These are phyloP conservation scores for Turnera subulata DNA, from an alignment of 345 rosid species.

Conservation along the genomic window DNA sequence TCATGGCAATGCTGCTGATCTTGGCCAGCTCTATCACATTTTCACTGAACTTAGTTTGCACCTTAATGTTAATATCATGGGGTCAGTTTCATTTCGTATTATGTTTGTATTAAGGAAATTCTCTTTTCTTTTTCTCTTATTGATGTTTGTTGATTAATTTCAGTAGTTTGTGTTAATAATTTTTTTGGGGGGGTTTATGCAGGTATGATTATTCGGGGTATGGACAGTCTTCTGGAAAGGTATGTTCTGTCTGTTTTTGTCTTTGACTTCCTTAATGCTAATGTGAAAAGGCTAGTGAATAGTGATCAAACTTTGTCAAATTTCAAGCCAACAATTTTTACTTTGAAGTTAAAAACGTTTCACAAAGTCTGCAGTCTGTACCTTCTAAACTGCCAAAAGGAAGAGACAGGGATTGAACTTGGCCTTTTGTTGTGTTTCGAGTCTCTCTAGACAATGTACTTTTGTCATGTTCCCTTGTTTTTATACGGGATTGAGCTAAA, in stretches of 20 bases:
- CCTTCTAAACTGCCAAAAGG: too few species aligned
- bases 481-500: neutral
- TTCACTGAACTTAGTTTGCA: slow-evolving; percentile 68
- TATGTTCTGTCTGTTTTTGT: slow-evolving; percentile 19
- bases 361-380: too few species aligned
- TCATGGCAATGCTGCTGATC: slow-evolving; percentile 94
- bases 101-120: neutral
- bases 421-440: too few species aligned
- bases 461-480: neutral
- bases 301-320: too few species aligned
- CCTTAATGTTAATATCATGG: slow-evolving; percentile 75
- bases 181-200: slow-evolving; percentile 15
- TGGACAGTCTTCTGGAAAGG: slow-evolving; percentile 91
- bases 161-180: neutral
- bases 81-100: slow-evolving; percentile 39
- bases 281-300: too few species aligned
- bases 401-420: too few species aligned
- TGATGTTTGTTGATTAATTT: slow-evolving; percentile 1
- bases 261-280: too few species aligned
- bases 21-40: slow-evolving; percentile 66
- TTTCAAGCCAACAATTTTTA: too few species aligned
- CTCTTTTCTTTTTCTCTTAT: too few species aligned
- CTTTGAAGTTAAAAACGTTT: too few species aligned
- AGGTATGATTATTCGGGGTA: slow-evolving; percentile 94
- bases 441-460: neutral